Base-by-base conservation (phyloP, 192 early-diverging fungal species). In the Gaertneriomyces semiglobifer region DNA sequence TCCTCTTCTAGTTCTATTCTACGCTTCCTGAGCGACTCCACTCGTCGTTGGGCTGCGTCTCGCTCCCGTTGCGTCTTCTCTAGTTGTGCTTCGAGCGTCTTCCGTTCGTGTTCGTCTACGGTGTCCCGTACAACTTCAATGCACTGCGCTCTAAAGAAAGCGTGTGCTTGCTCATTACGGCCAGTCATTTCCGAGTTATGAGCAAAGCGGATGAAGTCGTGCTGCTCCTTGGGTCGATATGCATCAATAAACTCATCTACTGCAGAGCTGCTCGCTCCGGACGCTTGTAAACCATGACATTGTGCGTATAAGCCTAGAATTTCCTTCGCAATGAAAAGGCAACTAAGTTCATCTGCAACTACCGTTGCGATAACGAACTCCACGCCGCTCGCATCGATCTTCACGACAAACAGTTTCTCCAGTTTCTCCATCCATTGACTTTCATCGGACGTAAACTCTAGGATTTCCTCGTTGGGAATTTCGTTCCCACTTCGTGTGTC, bases 71-170 rank as follows among this genome's bases (percentile, higher is more conserved):
- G 38, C 10, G 78, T 45, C 59, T 51, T 58, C 33, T 40, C 58
- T 33, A 78, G 44, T 61, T 82, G 71, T 10, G 54, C 39, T 44
- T 81, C 76, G 12, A 82, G 18, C 4, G 66, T 70, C 8, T 46
- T 61, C 43, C 70, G 53, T 56, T 84, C 78, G 14, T 11, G 43
- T 9, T 47, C 56, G 20, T 73, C 72, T 19, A 82, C 60, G 11
- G 11, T 54, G 3, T 84, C 80, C 61, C 75, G 79, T 7, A 75
- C 68, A 5, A 65, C 70, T 61, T 84, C 80, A 25, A 84, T 68
- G 58, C 76, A 82, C 53, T 69, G 54, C 20, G 68, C 48, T 33
- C 63, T 57, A 77, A 77, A 84, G 47, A 78, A 75, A 0, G 59
- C 48, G 14, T 73, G 4, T 11, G 70, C 79, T 12, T 62, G 62